phyloP scores from a whole-genome alignment of 306 rosid genomes.

The Lithocarpus polystachyus region DNA sequence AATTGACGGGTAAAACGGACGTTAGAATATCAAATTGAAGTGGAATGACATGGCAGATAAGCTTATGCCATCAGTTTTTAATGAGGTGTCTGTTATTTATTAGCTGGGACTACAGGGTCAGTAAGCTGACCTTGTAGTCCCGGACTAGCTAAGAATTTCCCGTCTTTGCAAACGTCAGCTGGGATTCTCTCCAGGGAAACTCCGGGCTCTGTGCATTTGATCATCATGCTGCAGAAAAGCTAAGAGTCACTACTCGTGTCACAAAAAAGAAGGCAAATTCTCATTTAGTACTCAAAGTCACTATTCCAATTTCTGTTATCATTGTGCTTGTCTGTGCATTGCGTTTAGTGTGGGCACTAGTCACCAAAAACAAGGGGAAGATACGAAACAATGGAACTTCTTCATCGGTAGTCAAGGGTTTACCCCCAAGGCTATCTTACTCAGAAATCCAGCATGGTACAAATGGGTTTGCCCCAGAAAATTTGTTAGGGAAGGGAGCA shows the following conservation, averaged over 20 bases:
- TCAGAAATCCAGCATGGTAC: not conserved
- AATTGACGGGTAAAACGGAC: no score
- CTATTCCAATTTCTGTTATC: not conserved
- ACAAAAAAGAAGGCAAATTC: not conserved
- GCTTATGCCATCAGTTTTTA: no score
- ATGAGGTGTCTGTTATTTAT: no score
- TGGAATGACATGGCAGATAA: no score
- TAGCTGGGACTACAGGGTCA: no score
- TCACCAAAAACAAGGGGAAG: not conserved
- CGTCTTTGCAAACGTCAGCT: constrained; percentile 31
- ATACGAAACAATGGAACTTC: not conserved
- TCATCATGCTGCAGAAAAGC: constrained; percentile 19
- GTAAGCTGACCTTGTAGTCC: no score
- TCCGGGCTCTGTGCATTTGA: constrained; percentile 25
- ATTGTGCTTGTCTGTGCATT: not conserved
- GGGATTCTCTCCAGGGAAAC: constrained; percentile 30
- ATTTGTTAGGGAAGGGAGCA: not conserved
- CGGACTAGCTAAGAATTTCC: no score
- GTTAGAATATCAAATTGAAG: no score
- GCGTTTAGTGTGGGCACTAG: not conserved
- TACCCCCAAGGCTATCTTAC: not conserved
- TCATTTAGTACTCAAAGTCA: not conserved
- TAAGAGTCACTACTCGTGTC: not conserved
- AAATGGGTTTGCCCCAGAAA: not conserved
- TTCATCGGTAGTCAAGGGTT: not conserved